phyloP scores from a whole-genome alignment of 495 filamentous ascomycete species.

The Xylaria venustula region DNA sequence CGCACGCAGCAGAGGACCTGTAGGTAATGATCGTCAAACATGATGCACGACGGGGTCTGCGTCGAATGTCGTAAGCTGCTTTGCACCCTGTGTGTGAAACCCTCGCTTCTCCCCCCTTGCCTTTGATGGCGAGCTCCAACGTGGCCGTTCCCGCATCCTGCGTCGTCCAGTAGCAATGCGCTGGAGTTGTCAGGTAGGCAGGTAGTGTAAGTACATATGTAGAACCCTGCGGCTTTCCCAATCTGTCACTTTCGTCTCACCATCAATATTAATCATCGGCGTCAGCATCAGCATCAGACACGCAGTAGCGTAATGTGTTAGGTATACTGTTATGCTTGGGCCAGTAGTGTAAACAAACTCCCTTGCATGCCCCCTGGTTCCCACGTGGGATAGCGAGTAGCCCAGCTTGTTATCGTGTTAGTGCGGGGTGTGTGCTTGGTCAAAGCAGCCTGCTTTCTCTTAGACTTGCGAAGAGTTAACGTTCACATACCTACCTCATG shows the following conservation, averaged over 20 bases:
- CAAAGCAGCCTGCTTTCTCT: not conserved
- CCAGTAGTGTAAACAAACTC: too few relatives aligned
- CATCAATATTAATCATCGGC: not conserved
- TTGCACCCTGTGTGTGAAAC: slow-evolving; percentile 7
- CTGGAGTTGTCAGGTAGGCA: not conserved
- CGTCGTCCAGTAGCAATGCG: too few relatives aligned
- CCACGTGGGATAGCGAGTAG: slow-evolving; percentile 7
- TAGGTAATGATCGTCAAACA: not conserved
- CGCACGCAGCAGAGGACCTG: not conserved
- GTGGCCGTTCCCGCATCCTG: slow-evolving; percentile 8
- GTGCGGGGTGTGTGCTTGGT: not conserved
- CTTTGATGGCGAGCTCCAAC: slow-evolving; percentile 7
- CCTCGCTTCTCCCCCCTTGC: slow-evolving; percentile 4
- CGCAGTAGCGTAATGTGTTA: too few relatives aligned
- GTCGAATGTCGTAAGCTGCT: slow-evolving; percentile 3
- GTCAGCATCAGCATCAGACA: not conserved
- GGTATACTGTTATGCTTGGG: too few relatives aligned
- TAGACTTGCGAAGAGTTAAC: not conserved
- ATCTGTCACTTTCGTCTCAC: slow-evolving; percentile 5
- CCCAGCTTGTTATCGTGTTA: not conserved
- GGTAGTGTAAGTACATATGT: not conserved
- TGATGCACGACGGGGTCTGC: not conserved
- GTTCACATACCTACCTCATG: too few relatives aligned
- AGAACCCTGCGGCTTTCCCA: slow-evolving; percentile 2
- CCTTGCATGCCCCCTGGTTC: not conserved